These are phyloP conservation scores for Balansia obtecta DNA, from an alignment of 2,329 filamentous ascomycete genomes.

Conservation along the genomic window DNA sequence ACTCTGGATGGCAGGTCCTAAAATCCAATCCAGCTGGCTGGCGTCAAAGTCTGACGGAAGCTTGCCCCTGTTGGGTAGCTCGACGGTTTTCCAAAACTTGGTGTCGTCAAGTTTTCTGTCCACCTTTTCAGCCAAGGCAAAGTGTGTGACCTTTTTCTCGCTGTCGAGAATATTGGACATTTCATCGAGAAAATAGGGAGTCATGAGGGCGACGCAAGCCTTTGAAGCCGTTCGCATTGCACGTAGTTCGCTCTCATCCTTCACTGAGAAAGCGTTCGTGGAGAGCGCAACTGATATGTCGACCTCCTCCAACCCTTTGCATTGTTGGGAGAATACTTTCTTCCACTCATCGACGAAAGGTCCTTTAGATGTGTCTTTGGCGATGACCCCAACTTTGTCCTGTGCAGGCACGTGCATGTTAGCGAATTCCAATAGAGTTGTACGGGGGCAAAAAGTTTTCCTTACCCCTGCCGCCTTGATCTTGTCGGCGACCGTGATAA, in stretches of 20 bases:
- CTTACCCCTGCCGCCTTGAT: conserved; percentile 81
- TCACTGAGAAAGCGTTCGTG: conserved; percentile 72
- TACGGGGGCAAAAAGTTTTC: conserved; percentile 10
- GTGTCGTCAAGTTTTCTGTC: conserved; percentile 83
- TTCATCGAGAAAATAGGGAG: conserved; percentile 93
- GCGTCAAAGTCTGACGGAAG: conserved; percentile 79
- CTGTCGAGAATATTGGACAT: conserved; percentile 94
- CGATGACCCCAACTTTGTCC: conserved; percentile 81
- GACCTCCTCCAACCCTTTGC: conserved; percentile 78
- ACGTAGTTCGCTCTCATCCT: conserved; percentile 88
- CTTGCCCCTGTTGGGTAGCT: conserved; percentile 58
- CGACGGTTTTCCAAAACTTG: conserved; percentile 80
- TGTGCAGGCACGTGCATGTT: conserved; percentile 20
- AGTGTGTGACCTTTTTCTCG: conserved; percentile 95
- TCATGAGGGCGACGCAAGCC: conserved; percentile 88
- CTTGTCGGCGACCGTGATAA: conserved; percentile 67
- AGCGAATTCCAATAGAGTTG: background rate
- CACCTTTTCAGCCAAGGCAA: conserved; percentile 72
- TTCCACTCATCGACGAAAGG: conserved; percentile 97
- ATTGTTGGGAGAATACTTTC: conserved; percentile 61
- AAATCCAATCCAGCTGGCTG: conserved; percentile 83
- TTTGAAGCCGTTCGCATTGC: conserved; percentile 90
- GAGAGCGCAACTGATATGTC: conserved; percentile 79
- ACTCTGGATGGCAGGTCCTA: conserved; percentile 84
- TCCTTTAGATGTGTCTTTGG: conserved; percentile 73